A percentile compares a stretch with the other conserved stretches of the same genome.
phyloP scores from a whole-genome alignment of 108 stramenopile genomes.

The Pinguiococcus pyrenoidosus region DNA sequence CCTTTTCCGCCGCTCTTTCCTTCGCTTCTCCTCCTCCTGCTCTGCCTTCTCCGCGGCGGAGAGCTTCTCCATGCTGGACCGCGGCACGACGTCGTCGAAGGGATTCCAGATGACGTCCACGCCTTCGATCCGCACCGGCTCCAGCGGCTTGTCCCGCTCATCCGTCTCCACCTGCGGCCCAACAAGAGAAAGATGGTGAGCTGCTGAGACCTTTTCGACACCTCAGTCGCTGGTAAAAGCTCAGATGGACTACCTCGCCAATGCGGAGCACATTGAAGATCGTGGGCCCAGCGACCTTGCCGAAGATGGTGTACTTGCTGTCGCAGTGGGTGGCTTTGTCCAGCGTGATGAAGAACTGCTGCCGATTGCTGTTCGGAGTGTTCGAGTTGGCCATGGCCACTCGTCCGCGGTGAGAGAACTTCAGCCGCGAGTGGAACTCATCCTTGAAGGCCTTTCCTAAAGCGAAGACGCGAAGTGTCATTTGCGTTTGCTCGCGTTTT shows the following conservation, averaged over 20 bases:
- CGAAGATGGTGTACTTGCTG: constrained; percentile 78
- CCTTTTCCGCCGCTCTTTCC: constrained; percentile 1
- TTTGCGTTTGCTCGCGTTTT: too few relatives aligned
- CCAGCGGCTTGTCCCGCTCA: constrained; percentile 40
- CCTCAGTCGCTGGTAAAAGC: constrained; percentile 28
- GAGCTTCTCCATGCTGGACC: constrained; percentile 1
- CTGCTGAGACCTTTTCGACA: too few relatives aligned
- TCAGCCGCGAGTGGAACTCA: constrained; percentile 69
- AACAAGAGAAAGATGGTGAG: too few relatives aligned
- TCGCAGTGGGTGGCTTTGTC: constrained; percentile 70
- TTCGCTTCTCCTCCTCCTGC: constrained; percentile 17
- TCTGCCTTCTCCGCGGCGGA: not conserved
- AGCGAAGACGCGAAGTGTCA: not conserved
- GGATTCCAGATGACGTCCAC: constrained; percentile 70
- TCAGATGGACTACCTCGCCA: constrained; percentile 60
- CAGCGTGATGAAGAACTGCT: constrained; percentile 89
- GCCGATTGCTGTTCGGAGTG: constrained; percentile 44
- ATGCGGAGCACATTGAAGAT: constrained; percentile 83
- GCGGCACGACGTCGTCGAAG: constrained; percentile 61
- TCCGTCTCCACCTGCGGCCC: not conserved
- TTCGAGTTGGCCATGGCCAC: constrained; percentile 72
- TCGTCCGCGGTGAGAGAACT: constrained; percentile 80
- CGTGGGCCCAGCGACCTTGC: constrained; percentile 71
- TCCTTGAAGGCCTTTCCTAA: constrained; percentile 38
- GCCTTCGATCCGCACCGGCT: constrained; percentile 34